Evolutionary conservation across 2,329 filamentous ascomycete species (phyloP).

Genomic region (Neurospora sp.): DNA sequence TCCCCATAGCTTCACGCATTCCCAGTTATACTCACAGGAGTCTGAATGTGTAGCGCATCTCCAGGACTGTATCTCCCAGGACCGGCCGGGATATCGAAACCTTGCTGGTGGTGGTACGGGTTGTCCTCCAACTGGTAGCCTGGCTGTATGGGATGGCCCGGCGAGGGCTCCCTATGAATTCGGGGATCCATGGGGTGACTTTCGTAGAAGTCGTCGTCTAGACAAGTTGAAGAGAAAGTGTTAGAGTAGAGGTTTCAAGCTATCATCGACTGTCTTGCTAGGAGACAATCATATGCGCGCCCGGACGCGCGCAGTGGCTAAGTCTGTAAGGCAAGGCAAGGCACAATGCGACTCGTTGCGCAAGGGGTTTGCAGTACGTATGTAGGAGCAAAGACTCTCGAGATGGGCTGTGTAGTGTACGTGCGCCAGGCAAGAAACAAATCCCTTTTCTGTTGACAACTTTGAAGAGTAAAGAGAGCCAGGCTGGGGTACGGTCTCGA

Average conservation of each 20-base stretch:
- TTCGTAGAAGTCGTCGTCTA: conserved; percentile 53
- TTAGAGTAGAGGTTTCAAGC: conserved; percentile 10
- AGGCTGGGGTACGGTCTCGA: not conserved
- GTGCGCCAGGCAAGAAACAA: conserved; percentile 16
- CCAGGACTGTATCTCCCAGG: conserved; percentile 48
- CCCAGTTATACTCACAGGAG: conserved; percentile 54
- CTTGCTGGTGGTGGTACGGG: conserved; percentile 48
- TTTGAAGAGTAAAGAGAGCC: not conserved
- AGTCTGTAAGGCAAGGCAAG: conserved; percentile 1
- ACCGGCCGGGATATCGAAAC: conserved; percentile 61
- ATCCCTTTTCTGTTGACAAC: conserved; percentile 2
- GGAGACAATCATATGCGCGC: not conserved
- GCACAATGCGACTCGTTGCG: conserved; percentile 8
- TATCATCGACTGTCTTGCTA: not conserved
- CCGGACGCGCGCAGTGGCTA: not conserved
- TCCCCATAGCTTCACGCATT: not conserved
- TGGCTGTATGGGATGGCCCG: conserved; percentile 60
- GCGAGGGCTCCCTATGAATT: conserved; percentile 61
- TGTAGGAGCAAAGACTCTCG: not conserved
- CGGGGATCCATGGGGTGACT: conserved; percentile 39
- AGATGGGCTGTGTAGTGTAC: not conserved
- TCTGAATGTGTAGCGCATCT: conserved; percentile 73
- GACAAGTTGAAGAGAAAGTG: conserved; percentile 8
- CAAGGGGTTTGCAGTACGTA: not conserved
- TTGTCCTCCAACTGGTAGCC: conserved; percentile 78